A percentile compares a stretch with the other conserved stretches of the same genome.
These are phyloP conservation scores for Phaeosphaeriaceae sp. DNA, from an alignment of 2,329 filamentous ascomycete species.

Conservation along the genomic window DNA sequence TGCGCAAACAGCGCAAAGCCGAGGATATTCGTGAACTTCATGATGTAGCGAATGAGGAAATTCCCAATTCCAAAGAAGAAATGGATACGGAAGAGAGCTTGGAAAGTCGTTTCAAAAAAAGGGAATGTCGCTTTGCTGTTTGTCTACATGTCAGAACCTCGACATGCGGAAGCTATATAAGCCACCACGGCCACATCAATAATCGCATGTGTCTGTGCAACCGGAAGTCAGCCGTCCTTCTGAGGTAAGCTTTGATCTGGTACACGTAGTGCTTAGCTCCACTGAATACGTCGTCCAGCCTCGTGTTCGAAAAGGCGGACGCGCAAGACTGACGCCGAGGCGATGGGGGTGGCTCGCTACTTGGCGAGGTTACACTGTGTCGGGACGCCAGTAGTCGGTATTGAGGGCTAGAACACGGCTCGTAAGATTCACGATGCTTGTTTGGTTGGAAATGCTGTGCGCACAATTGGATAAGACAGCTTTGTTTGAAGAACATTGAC, in stretches of 20 bases:
- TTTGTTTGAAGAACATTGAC: no score
- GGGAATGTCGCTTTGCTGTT: neutral
- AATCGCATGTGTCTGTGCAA: neutral
- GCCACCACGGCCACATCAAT: neutral
- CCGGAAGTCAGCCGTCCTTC: neutral
- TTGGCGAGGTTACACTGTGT: neutral
- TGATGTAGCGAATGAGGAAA: conserved; percentile 13
- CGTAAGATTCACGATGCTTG: neutral
- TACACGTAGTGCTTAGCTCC: neutral
- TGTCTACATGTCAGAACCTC: neutral
- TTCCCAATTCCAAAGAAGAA: no score
- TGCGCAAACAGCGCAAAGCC: conserved; percentile 36
- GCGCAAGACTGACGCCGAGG: neutral
- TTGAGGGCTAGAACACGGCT: neutral
- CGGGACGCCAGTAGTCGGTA: neutral
- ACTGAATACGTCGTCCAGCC: neutral
- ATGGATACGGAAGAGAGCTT: no score
- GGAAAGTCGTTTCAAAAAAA: neutral
- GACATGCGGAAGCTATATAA: neutral
- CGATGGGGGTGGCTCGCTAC: neutral
- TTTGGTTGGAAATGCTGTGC: neutral
- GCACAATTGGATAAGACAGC: no score
- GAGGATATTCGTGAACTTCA: conserved; percentile 34
- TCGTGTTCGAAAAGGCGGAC: neutral
- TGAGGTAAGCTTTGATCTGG: neutral